Percentiles rank a stretch among this genome's conserved stretches.
Conservation (phyloP, 2,329 filamentous ascomycete genomes). For the Xylariaceae sp. region DNA sequence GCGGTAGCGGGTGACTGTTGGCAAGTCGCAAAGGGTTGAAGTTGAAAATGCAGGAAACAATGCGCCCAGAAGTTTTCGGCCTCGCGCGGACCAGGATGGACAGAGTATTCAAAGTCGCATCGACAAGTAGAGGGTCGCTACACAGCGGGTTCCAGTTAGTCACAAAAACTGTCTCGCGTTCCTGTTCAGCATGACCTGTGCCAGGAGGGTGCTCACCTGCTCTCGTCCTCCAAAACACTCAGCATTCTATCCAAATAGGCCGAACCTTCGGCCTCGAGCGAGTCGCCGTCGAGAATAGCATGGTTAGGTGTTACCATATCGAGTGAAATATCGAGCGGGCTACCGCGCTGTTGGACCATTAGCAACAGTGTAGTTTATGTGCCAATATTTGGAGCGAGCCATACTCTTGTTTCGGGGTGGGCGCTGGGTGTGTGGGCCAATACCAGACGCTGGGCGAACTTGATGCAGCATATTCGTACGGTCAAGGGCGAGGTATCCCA, state of each 20-base stretch:
- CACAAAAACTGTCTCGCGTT: neutral
- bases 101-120: constrained; percentile 86
- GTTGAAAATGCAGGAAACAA: constrained; percentile 77
- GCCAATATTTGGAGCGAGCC: constrained; percentile 22
- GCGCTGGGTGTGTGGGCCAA: constrained; percentile 85
- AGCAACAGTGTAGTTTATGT: constrained; percentile 20
- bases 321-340: constrained; percentile 71
- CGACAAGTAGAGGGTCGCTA: constrained; percentile 83
- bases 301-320: constrained; percentile 82
- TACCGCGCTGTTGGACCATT: constrained; percentile 36
- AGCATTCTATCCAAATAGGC: constrained; percentile 88
- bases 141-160: constrained; percentile 14
- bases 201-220: constrained; percentile 52
- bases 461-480: constrained; percentile 90
- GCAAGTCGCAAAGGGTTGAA: constrained; percentile 89
- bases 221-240: constrained; percentile 78
- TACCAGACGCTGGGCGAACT: constrained; percentile 91
- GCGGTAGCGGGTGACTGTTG: constrained; percentile 65
- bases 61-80: constrained; percentile 76
- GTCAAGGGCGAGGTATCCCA: constrained; percentile 78
- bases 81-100: constrained; percentile 78
- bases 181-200: neutral
- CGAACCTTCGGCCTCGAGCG: constrained; percentile 87
- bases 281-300: constrained; percentile 70
- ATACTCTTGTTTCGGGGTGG: constrained; percentile 77